Base-by-base conservation (phyloP, 2,329 filamentous ascomycete genomes). In the Clarireedia paspali region DNA sequence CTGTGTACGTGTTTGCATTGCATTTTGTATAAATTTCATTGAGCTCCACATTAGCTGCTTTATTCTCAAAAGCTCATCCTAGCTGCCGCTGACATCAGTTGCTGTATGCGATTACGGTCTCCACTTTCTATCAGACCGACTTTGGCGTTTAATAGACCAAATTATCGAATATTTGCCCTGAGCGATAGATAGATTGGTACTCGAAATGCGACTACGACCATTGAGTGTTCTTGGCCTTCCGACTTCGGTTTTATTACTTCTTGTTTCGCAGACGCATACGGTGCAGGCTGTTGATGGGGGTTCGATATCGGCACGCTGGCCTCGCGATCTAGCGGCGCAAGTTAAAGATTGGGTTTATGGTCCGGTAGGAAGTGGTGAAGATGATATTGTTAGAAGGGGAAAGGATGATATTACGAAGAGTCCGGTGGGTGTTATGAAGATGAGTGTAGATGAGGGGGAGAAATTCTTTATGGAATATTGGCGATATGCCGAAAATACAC, bases 381-480 rank as follows among this genome's bases (percentile, higher is more conserved):
- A 71, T n/a, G 56, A 73, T 12, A 67, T 71, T 53, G 68, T 52
- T 71, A 42, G 70, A 69, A 59, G 70, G 72, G 61, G 70, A 64
- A 59, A 65, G 76, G 53, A 68, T 62, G 45, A 59, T 61, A 63
- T 69, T 72, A 65, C 62, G 27, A 55, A 54, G 27, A 70, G 63
- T 42, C 86, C 86, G 0, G 78, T 80, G 1, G 87, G 81, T 0
- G 76, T 91, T 54, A 81, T 80, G 67, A 91, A 91, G 67, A 88
- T 91, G 81, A 77, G 82, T 47, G 76, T 76, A 5, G 84, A 90
- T 66, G 79, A 82, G 50, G 81, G 81, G 58, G 85, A 89, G 67
- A 94, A 89, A 76, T 85, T 92, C 67, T 81, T 84, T 62, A 74
- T 84, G 55, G 79, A 88, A 46, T 86, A 89, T 68, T 84, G 68